These are phyloP conservation scores for Aspergillus cristatus DNA, from an alignment of 495 filamentous ascomycete genomes.

Conservation along the genomic window DNA sequence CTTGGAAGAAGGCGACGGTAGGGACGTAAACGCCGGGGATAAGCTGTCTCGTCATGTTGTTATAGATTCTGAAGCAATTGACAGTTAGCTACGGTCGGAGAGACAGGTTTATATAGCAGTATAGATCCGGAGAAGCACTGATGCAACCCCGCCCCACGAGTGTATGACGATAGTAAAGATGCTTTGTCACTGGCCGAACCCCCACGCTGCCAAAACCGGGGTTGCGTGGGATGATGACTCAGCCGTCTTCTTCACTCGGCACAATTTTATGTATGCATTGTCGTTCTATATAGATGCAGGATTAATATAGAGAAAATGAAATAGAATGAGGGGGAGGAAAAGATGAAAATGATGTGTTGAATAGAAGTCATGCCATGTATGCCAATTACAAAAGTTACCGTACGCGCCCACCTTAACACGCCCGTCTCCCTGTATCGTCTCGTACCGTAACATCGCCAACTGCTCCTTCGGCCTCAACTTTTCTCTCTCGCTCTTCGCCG, in stretches of 20 bases:
- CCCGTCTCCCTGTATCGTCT: not conserved
- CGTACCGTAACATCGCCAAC: too few relatives aligned
- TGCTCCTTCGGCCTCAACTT: too few relatives aligned
- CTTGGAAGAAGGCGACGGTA: slow-evolving; percentile 59
- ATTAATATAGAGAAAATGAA: slow-evolving; percentile 1
- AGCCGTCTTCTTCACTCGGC: too few relatives aligned
- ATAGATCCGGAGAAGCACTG: slow-evolving; percentile 4
- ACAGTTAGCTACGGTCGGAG: too few relatives aligned
- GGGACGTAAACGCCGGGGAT: slow-evolving; percentile 56
- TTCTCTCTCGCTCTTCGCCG: too few relatives aligned
- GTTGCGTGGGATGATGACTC: slow-evolving; percentile 3
- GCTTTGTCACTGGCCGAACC: too few relatives aligned
- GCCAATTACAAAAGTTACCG: not conserved
- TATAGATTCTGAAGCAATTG: too few relatives aligned
- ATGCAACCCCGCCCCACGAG: too few relatives aligned
- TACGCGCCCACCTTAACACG: not conserved
- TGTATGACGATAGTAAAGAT: too few relatives aligned
- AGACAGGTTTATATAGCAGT: slow-evolving; percentile 12
- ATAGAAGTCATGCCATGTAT: not conserved
- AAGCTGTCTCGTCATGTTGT: slow-evolving; percentile 18
- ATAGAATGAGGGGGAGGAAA: not conserved
- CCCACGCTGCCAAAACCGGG: too few relatives aligned
- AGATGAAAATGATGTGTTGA: not conserved
- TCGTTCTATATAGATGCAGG: too few relatives aligned
- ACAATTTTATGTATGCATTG: too few relatives aligned